Evolutionary conservation across 2,329 filamentous ascomycete genomes (phyloP).

Genomic region (Neocucurbitaria cava): DNA sequence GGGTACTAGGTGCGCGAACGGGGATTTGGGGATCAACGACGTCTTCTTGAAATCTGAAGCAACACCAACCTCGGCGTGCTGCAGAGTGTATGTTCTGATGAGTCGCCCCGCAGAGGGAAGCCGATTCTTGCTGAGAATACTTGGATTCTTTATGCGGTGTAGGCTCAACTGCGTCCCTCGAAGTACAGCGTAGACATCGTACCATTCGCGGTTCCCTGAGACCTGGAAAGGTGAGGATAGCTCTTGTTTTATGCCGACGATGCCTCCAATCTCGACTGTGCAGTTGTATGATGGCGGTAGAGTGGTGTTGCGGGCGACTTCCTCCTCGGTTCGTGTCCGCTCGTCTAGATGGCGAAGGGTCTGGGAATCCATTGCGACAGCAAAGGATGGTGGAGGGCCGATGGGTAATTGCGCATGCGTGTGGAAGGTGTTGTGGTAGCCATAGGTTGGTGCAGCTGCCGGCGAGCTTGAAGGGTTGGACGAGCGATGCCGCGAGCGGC

Average conservation of each 20-base stretch:
- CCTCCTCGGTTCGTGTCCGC: conserved; percentile 27
- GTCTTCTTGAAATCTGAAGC: conserved; percentile 74
- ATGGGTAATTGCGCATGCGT: conserved; percentile 42
- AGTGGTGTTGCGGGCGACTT: conserved; percentile 18
- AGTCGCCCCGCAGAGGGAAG: conserved; percentile 63
- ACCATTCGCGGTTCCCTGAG: conserved; percentile 69
- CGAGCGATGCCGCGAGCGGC: conserved; percentile 22
- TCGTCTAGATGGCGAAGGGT: conserved; percentile 30
- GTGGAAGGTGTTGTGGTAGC: conserved; percentile 54
- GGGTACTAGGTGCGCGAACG: conserved; percentile 56
- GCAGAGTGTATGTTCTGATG: conserved; percentile 72
- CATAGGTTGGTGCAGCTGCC: conserved; percentile 40
- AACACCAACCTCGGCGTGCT: conserved; percentile 77
- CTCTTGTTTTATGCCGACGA: conserved; percentile 67
- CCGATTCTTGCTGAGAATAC: conserved; percentile 55
- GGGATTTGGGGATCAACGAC: conserved; percentile 51
- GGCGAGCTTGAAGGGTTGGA: conserved; percentile 22
- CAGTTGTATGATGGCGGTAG: conserved; percentile 47
- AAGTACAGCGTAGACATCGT: conserved; percentile 67
- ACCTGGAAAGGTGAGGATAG: conserved; percentile 69
- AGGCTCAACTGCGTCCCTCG: conserved; percentile 73
- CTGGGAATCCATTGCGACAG: conserved; percentile 29
- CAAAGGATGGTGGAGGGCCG: conserved; percentile 42
- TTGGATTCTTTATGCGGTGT: conserved; percentile 66
- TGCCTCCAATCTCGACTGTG: conserved; percentile 41